These are phyloP conservation scores for Rhizophora mangle DNA, from an alignment of 345 rosid species.

Conservation along the genomic window DNA sequence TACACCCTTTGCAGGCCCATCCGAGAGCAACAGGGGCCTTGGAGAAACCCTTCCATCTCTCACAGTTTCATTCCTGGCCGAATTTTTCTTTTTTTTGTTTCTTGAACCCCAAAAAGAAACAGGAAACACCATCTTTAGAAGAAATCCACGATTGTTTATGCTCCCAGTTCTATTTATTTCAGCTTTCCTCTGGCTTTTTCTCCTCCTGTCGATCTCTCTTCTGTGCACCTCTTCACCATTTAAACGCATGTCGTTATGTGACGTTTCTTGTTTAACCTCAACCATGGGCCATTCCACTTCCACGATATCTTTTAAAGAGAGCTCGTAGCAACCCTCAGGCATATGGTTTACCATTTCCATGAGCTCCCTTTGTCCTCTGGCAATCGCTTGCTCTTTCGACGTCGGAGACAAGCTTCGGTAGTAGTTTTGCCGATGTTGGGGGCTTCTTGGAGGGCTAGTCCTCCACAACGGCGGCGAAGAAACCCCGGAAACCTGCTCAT, in stretches of 20 bases:
- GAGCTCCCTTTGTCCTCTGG: conserved; percentile 82
- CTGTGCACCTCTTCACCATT: conserved; percentile 20
- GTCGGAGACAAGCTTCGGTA: conserved; percentile 63
- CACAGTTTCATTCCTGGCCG: background rate
- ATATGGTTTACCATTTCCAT: conserved; percentile 88
- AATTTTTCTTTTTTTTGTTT: conserved; percentile 39
- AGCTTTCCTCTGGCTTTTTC: conserved; percentile 13
- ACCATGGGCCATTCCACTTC: conserved; percentile 53
- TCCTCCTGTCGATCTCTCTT: conserved; percentile 9
- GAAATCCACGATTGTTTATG: conserved; percentile 46
- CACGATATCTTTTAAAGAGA: conserved; percentile 75
- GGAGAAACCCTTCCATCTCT: conserved; percentile 41
- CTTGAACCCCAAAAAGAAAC: conserved; percentile 40
- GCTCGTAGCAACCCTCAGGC: conserved; percentile 90
- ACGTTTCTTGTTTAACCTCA: conserved; percentile 22
- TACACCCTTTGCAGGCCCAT: conserved; percentile 32
- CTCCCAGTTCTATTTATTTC: conserved; percentile 39
- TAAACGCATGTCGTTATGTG: conserved; percentile 12
- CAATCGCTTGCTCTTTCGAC: conserved; percentile 68
- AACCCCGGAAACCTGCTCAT: conserved; percentile 43
- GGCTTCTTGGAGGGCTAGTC: conserved; percentile 49
- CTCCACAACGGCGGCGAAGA: conserved; percentile 71
- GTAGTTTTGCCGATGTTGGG: conserved; percentile 35
- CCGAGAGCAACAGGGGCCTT: conserved; percentile 37
- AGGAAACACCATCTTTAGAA: conserved; percentile 72